Evolutionary conservation across 169 alveolate species (phyloP).

Genomic region (Eimeria necatrix): DNA sequence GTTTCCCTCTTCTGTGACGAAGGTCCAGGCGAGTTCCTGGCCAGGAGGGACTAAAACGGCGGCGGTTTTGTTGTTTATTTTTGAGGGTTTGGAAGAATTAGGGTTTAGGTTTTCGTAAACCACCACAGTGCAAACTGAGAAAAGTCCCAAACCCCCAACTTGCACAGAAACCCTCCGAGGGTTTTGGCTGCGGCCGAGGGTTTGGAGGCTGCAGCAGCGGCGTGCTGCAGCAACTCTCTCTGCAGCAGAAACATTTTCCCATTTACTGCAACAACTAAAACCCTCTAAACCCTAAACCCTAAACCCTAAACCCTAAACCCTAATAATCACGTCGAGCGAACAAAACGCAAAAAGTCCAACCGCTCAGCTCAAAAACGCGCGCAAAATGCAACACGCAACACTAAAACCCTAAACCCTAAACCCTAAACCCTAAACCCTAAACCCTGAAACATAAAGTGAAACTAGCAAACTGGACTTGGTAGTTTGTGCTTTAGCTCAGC

Average conservation of each 20-base stretch:
- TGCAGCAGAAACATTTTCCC: background rate
- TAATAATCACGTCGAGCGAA: background rate
- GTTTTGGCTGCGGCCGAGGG: background rate
- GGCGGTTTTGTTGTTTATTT: background rate
- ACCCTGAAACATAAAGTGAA: background rate
- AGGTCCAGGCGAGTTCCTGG: slow-evolving; percentile 18
- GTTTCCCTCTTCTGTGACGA: background rate
- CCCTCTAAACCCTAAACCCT: too few relatives aligned
- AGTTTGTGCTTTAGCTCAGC: too few relatives aligned
- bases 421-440: slow-evolving; percentile 40
- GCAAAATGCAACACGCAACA: background rate
- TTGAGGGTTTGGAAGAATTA: background rate
- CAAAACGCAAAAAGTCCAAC: background rate
- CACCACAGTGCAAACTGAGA: background rate
- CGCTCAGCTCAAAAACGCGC: background rate
- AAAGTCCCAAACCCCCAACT: background rate
- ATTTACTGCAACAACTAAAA: too few relatives aligned
- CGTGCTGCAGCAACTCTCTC: background rate
- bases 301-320: background rate
- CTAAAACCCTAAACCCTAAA: slow-evolving; percentile 33
- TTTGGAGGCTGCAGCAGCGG: background rate
- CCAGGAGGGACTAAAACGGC: background rate
- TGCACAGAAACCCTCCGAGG: background rate
- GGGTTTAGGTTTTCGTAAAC: background rate
- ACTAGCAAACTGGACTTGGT: too few relatives aligned